phyloP scores from a whole-genome alignment of 2,329 filamentous ascomycete species.

The Penicillium sp. region DNA sequence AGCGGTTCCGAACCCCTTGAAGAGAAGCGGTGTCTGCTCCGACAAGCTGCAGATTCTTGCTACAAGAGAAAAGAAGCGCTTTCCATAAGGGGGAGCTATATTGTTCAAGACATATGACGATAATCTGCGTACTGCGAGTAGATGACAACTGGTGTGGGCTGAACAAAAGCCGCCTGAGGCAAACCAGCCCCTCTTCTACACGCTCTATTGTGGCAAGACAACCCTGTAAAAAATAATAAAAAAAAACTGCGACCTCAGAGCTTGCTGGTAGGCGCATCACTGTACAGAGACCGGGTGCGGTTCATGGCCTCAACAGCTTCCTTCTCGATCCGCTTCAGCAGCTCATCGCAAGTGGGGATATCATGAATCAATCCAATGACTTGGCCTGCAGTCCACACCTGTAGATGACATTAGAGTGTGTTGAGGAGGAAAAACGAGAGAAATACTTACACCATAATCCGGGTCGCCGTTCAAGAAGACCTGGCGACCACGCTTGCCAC shows the following conservation, averaged over 20 bases:
- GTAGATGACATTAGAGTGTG: constrained; percentile 15
- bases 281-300: constrained; percentile 57
- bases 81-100: background rate
- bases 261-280: constrained; percentile 52
- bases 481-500: constrained; percentile 83
- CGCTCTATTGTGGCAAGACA: constrained; percentile 1
- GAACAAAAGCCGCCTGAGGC: background rate
- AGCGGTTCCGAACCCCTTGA: background rate
- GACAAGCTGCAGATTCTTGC: background rate
- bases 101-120: background rate
- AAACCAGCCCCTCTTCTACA: background rate
- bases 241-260: constrained; percentile 41
- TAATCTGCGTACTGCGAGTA: background rate
- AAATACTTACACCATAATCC: constrained; percentile 73
- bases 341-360: constrained; percentile 69
- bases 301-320: constrained; percentile 68
- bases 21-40: constrained; percentile 3
- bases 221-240: background rate
- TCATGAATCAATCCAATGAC: constrained; percentile 88
- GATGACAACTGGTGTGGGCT: background rate
- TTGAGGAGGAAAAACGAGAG: background rate
- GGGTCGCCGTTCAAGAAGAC: constrained; percentile 91
- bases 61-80: background rate
- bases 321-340: constrained; percentile 71
- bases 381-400: constrained; percentile 97